phyloP scores from a whole-genome alignment of 257 asterid genomes.

The Penstemon eatonii region DNA sequence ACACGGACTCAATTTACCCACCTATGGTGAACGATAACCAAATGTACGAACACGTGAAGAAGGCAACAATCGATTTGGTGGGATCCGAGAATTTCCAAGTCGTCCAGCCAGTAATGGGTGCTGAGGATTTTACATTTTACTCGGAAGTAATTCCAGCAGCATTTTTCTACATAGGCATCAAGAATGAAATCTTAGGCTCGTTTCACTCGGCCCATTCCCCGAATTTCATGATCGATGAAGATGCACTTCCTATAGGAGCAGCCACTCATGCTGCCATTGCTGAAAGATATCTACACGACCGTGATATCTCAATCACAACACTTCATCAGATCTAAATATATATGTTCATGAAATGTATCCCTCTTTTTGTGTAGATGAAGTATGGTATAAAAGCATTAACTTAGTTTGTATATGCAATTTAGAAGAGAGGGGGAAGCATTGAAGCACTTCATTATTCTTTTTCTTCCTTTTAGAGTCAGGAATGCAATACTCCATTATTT shows the following conservation, averaged over 20 bases:
- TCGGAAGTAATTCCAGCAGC: constrained; percentile 77
- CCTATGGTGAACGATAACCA: constrained; percentile 69
- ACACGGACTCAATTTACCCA: constrained; percentile 65
- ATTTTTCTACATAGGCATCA: constrained; percentile 81
- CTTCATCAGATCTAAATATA: too few species aligned
- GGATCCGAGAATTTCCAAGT: constrained; percentile 51
- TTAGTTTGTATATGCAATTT: constrained; percentile 17
- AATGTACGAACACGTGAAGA: constrained; percentile 62
- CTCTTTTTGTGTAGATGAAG: neutral
- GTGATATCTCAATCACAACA: constrained; percentile 4
- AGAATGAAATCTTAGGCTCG: constrained; percentile 68
- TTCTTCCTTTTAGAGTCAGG: neutral
- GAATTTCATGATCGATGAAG: constrained; percentile 80
- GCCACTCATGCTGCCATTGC: constrained; percentile 93
- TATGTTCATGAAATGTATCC: too few species aligned
- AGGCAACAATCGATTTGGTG: constrained; percentile 43
- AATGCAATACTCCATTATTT: too few species aligned
- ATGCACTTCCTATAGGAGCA: constrained; percentile 77
- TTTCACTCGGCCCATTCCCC: constrained; percentile 74
- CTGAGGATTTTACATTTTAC: constrained; percentile 92
- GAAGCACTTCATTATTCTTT: constrained; percentile 37
- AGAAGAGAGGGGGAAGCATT: constrained; percentile 19
- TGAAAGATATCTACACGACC: constrained; percentile 68
- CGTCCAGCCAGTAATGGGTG: constrained; percentile 78
- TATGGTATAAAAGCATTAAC: constrained; percentile 12